Conservation (phyloP, 1,284 basidiomycete genomes). For the Malassezia restricta region DNA sequence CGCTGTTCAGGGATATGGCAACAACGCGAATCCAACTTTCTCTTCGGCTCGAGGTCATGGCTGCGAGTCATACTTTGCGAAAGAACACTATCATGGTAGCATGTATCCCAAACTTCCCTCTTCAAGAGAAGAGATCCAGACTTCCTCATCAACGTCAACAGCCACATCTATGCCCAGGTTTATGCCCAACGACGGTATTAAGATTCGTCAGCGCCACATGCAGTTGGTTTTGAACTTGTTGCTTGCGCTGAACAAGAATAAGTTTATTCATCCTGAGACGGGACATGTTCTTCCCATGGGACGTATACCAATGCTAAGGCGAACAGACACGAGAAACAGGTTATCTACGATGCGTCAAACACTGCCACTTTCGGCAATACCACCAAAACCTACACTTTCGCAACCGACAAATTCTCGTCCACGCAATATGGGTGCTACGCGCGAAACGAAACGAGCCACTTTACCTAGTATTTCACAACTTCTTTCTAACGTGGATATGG, state of each 20-base stretch:
- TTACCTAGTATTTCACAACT: slow-evolving; percentile 26
- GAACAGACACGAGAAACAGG: background rate
- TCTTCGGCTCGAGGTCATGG: background rate
- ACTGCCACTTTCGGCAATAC: background rate
- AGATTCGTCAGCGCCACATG: slow-evolving; percentile 8
- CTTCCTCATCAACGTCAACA: too few species aligned
- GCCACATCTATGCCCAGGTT: too few species aligned
- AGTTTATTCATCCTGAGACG: slow-evolving; percentile 3
- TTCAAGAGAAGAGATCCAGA: too few species aligned
- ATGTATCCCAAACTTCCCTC: background rate
- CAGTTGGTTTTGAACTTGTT: slow-evolving; percentile 11
- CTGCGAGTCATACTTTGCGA: background rate
- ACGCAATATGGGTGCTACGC: background rate
- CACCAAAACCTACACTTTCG: background rate
- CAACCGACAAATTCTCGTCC: background rate
- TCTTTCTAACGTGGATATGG: slow-evolving; percentile 20
- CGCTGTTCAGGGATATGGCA: too few species aligned
- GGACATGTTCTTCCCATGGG: slow-evolving; percentile 1
- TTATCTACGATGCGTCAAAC: background rate
- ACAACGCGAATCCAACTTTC: too few species aligned
- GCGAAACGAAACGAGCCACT: background rate
- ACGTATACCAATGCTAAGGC: background rate
- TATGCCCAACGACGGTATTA: background rate
- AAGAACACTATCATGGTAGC: background rate
- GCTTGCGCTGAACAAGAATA: slow-evolving; percentile 10